These are phyloP conservation scores for Chlamydomonas schloesseri DNA, from an alignment of 139 green algal genomes.

Conservation along the genomic window DNA sequence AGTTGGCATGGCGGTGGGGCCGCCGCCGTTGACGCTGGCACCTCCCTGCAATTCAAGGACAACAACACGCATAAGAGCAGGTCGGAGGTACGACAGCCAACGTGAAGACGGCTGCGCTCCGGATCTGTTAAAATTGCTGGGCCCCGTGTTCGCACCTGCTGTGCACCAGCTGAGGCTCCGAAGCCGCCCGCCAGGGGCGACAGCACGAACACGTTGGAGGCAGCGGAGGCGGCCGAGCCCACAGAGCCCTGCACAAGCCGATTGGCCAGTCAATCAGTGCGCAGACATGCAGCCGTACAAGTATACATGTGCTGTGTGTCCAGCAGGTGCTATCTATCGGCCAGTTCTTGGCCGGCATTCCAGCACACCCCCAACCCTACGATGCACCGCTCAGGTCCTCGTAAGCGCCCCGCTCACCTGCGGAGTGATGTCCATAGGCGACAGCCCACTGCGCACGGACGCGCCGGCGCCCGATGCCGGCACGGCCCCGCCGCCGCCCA, in stretches of 20 bases:
- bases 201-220: conserved; percentile 16
- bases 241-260: conserved; percentile 2
- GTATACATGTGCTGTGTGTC: background rate
- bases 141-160: background rate
- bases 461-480: background rate
- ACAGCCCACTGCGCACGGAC: background rate
- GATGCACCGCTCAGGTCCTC: background rate
- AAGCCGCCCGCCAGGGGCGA: background rate
- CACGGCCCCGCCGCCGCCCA: too few species aligned
- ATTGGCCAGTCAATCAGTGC: too few species aligned
- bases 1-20: too few species aligned
- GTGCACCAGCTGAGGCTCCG: background rate
- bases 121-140: too few species aligned
- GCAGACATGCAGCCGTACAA: background rate
- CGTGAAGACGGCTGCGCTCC: too few species aligned
- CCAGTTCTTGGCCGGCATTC: too few species aligned
- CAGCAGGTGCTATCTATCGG: background rate
- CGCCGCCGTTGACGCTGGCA: background rate
- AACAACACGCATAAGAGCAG: too few species aligned
- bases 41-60: background rate
- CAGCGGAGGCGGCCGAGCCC: background rate
- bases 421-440: conserved; percentile 37
- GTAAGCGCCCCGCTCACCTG: background rate
- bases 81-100: too few species aligned
- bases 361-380: too few species aligned